Conservation (phyloP, 768 basidiomycete species). For the Lactifluus subvellereus region DNA sequence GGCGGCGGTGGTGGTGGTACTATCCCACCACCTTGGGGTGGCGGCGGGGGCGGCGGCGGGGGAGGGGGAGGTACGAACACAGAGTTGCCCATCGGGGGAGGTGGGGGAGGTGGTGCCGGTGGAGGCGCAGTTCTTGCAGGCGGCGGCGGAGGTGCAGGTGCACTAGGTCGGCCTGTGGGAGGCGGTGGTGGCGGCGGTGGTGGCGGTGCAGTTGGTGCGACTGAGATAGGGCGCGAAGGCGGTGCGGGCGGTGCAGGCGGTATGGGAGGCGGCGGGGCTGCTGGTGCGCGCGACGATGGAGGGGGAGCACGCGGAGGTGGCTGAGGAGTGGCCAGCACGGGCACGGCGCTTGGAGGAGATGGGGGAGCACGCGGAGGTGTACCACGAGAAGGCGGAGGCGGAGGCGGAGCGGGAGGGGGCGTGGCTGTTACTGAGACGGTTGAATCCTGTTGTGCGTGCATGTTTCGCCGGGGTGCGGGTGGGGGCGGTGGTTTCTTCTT, state of each 20-base stretch:
- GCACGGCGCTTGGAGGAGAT: constrained; percentile 21
- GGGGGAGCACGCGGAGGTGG: constrained; percentile 28
- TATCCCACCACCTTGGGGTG: constrained; percentile 27
- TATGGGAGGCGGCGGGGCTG: constrained; percentile 28
- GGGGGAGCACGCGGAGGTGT: constrained; percentile 31
- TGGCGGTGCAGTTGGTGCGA: constrained; percentile 30
- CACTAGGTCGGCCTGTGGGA: constrained; percentile 29
- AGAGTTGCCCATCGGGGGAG: constrained; percentile 28
- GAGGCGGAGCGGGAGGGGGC: constrained; percentile 44
- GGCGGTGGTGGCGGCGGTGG: constrained; percentile 37
- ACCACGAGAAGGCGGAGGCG: constrained; percentile 32
- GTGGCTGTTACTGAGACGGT: constrained; percentile 27
- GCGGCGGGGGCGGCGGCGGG: constrained; percentile 29
- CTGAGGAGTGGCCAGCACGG: constrained; percentile 31
- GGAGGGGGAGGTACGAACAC: constrained; percentile 35
- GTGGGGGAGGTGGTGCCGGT: constrained; percentile 29
- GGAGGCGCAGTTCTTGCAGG: constrained; percentile 22
- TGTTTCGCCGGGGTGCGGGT: constrained; percentile 34
- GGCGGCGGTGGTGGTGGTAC: constrained; percentile 41
- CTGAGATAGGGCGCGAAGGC: constrained; percentile 30
- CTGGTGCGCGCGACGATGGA: constrained; percentile 33
- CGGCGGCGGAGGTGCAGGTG: constrained; percentile 23
- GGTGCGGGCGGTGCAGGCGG: constrained; percentile 33
- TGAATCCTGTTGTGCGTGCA: constrained; percentile 29
- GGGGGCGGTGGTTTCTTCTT: constrained; percentile 34